Base-by-base conservation (phyloP, 208 protist genomes). In the Acanthamoeba royreba region DNA sequence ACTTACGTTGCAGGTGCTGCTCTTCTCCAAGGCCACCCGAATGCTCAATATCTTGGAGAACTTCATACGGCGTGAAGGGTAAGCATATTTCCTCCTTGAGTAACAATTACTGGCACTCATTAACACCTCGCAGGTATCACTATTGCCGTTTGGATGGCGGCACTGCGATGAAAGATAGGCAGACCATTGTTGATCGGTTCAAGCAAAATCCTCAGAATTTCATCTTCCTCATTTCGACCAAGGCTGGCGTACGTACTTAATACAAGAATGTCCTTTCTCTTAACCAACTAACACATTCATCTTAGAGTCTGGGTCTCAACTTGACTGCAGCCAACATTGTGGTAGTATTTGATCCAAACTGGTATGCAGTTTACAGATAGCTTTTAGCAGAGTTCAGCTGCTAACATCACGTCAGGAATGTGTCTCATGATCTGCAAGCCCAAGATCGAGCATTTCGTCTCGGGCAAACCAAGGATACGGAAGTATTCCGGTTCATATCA, bases 181-280 rank as follows among this genome's bases (percentile, higher is more conserved):
- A 96, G 38, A 49, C 25, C 45, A 81, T 94, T 22, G 58, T 99
- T 40, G 92, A 95, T 22, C 63, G 96, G 22, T 98, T 99, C 53
- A 96, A 97, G 33, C 90, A 79, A 0, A 95, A 96, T 49, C 22
- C 93, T 55, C 61, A 2, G 94, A 0, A 49, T 40, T 81, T 63
- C 15, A 96, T 99, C 43, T 97, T 99, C 42, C 94, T 99, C 28
- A 98, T 98, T 92, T 98, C 97, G n/a, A 98, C 98, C 25, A 96
- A 96, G 25, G 99, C 98, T 0, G 98, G 98, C 97, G 98, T 45
- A 95, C 98, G 9, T 98, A 98, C 40, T 97, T 99, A 89, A 99
- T 99, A 69, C 95, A 99, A 33, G 15, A 40, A 13, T 89, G 8
- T 63, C 28, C 81, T 61, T 61, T 4, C 33, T 19, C 22, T 61